These are phyloP conservation scores for Candida vartiovaarae DNA, from an alignment of 805 yeast genomes.

Conservation along the genomic window DNA sequence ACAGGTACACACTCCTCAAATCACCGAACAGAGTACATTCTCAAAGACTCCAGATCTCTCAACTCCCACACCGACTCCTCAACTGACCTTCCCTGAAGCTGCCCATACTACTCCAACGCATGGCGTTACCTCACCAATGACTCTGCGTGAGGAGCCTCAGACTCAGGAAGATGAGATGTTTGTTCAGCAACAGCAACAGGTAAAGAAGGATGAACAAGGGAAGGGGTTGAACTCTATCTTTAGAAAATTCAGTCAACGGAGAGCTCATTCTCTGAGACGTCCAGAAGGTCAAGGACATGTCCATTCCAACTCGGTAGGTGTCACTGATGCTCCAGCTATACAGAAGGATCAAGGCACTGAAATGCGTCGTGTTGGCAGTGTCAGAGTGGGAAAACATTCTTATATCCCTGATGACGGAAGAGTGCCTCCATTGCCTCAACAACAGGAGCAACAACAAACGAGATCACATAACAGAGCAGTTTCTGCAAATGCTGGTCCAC, in stretches of 20 bases:
- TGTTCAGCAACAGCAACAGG: conserved; percentile 30
- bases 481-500: conserved; percentile 21
- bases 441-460: background rate
- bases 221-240: conserved; percentile 24
- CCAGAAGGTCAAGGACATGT: conserved; percentile 10
- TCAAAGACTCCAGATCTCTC: background rate
- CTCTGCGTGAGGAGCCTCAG: conserved; percentile 33
- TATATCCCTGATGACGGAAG: conserved; percentile 10
- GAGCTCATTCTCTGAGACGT: conserved; percentile 21
- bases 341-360: background rate
- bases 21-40: background rate
- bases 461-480: conserved; percentile 23
- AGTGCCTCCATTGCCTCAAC: too few relatives aligned
- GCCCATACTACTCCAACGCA: conserved; percentile 44
- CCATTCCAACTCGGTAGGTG: conserved; percentile 6
- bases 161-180: conserved; percentile 30
- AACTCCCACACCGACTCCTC: conserved; percentile 35
- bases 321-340: conserved; percentile 1
- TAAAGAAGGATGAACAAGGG: conserved; percentile 24
- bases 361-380: conserved; percentile 22
- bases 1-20: conserved; percentile 4
- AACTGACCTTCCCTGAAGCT: conserved; percentile 40
- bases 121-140: conserved; percentile 30
- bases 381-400: conserved; percentile 15
- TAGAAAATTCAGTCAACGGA: conserved; percentile 24